Evolutionary conservation across 345 rosid species (phyloP), one percentile per base, ranked within the genome.

Genomic region (Arabis alpina): DNA sequence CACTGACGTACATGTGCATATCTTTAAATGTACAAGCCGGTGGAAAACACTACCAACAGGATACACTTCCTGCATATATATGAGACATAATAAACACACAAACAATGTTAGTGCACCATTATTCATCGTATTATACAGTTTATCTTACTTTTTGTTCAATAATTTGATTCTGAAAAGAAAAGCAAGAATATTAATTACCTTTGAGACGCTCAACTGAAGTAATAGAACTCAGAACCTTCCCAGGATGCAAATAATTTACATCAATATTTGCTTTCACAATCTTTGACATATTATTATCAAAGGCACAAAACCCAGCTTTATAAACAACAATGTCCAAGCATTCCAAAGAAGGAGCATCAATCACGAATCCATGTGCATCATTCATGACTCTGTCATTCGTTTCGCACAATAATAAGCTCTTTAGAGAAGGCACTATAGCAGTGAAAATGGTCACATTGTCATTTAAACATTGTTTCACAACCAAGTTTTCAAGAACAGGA

Each of bases 1-100:
- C 1, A 23, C 73, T 68, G 42, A 12, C 19, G 27, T 57, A 48
- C 65, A 57, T 37, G 73, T 69, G 41, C 73, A 58, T 37, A 69
- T 0, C 15, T 0, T 1, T n/a, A 58, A 2, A 24, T 39, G 4
- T 10, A 24, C 16, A n/a, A 69, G 73, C 23, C n/a, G 1, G 40
- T 0, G 5, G 19, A 69, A 48, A 49, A 36, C 3, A 14, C 13
- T 48, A 6, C 73, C 73, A 58, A 2, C 65, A 57, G 64, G 28
- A 68, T 23, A 57, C 9, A 1, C 30, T 7, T 32, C 24, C 64
- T 68, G 34, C 23, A 19, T 19, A 19, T 19, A 36, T 0, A 27
- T 27, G 30, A 16, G 24, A 15, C 42, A 30, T 1, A 15, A 45
- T 5, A 19, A 64, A 19, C 25, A 19, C 4, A 9, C 2, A 10